Percentiles rank a stretch among this genome's conserved stretches.
These are phyloP conservation scores for Basipetospora chlamydospora DNA, from an alignment of 2,329 filamentous ascomycete species.

Conservation along the genomic window DNA sequence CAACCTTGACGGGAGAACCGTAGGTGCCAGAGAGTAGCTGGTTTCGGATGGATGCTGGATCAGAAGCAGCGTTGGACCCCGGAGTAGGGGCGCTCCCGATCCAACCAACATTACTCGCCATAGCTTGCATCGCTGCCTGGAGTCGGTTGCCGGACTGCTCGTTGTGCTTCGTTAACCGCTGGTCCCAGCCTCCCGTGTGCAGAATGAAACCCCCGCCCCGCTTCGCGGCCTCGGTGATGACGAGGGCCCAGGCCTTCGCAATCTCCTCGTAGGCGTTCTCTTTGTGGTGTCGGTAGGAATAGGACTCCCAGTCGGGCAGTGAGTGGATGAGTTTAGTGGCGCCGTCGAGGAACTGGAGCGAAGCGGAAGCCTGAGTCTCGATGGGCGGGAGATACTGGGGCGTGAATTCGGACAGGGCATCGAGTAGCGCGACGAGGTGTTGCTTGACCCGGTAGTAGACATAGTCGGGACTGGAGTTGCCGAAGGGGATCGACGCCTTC, in stretches of 20 bases:
- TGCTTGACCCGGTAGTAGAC: conserved; percentile 86
- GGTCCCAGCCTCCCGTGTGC: conserved; percentile 85
- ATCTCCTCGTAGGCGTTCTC: conserved; percentile 95
- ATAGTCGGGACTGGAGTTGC: conserved; percentile 77
- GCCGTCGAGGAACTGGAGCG: conserved; percentile 75
- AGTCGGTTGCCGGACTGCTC: conserved; percentile 72
- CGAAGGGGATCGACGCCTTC: conserved; percentile 70
- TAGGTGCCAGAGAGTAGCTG: conserved; percentile 48
- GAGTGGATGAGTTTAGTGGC: conserved; percentile 83
- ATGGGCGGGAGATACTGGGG: conserved; percentile 88
- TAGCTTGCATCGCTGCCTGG: conserved; percentile 62
- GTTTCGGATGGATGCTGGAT: conserved; percentile 44
- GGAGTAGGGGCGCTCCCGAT: conserved; percentile 32
- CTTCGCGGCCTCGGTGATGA: conserved; percentile 83
- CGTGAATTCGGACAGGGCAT: conserved; percentile 86
- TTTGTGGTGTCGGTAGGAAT: conserved; percentile 81
- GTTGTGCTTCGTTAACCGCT: conserved; percentile 75
- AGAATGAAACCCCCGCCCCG: conserved; percentile 79
- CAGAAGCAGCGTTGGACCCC: conserved; percentile 15
- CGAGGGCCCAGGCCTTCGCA: conserved; percentile 79
- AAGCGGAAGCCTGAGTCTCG: conserved; percentile 70
- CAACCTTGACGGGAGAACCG: conserved; percentile 44
- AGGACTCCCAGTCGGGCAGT: conserved; percentile 81
- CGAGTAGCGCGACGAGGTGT: conserved; percentile 63
- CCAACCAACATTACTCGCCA: conserved; percentile 65